These are phyloP conservation scores for Coccomyxa subellipsoidea DNA, from an alignment of 163 green algal species.

Conservation along the genomic window DNA sequence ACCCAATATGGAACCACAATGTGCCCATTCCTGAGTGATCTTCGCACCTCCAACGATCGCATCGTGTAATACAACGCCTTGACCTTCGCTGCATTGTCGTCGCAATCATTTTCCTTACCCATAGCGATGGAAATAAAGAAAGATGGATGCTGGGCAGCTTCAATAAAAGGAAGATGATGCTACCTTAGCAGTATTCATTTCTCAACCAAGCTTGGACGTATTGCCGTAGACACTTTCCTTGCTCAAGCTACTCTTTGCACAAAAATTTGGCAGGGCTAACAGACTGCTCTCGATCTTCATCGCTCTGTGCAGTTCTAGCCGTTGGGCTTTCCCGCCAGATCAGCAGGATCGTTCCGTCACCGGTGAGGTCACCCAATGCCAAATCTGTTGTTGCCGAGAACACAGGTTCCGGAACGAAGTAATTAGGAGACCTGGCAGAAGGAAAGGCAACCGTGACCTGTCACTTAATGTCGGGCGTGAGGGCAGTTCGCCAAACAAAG, in stretches of 20 bases:
- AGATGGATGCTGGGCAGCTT: neutral
- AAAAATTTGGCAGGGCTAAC: neutral
- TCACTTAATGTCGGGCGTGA: too few relatives aligned
- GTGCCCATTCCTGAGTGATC: neutral
- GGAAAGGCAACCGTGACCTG: too few relatives aligned
- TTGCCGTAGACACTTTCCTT: neutral
- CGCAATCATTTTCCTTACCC: neutral
- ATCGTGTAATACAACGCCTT: conserved; percentile 52
- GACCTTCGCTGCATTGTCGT: conserved; percentile 2
- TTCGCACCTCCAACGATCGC: conserved; percentile 49
- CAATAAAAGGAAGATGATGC: neutral
- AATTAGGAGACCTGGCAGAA: too few relatives aligned
- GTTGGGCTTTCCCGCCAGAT: neutral
- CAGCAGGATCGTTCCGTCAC: neutral
- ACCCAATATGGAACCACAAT: neutral
- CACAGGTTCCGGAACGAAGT: too few relatives aligned
- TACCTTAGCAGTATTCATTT: neutral
- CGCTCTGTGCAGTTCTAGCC: neutral
- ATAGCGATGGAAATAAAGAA: neutral
- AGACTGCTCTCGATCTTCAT: neutral
- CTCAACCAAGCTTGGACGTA: neutral
- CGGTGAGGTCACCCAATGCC: neutral
- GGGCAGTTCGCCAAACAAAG: too few relatives aligned
- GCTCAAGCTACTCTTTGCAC: too few relatives aligned
- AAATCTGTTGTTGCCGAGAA: neutral